phyloP scores from a whole-genome alignment of 2,329 filamentous ascomycete genomes.

The Nannizzia gypsea region DNA sequence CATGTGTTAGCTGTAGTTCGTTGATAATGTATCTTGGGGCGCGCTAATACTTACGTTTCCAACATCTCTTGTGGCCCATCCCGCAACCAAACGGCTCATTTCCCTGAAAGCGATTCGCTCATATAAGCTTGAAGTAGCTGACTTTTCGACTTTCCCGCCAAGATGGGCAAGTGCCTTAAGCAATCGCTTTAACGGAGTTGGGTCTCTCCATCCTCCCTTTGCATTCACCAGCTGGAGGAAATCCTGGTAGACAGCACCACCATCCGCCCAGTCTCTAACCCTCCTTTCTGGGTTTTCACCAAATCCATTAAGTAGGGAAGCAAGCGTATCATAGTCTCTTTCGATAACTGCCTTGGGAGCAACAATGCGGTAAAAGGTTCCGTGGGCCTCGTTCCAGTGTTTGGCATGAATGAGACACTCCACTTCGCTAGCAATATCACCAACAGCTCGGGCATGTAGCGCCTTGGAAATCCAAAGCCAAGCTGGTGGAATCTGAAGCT shows the following conservation, averaged over 20 bases:
- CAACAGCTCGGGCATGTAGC: conserved; percentile 62
- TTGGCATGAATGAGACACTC: conserved; percentile 67
- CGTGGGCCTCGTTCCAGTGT: conserved; percentile 69
- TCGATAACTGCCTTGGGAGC: conserved; percentile 74
- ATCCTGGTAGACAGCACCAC: conserved; percentile 67
- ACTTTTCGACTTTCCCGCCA: conserved; percentile 29
- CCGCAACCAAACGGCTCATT: conserved; percentile 64
- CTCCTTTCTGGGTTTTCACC: conserved; percentile 45
- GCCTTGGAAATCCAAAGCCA: conserved; percentile 89
- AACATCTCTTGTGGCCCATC: conserved; percentile 49
- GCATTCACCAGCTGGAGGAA: conserved; percentile 42
- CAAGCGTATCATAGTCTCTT: conserved; percentile 61
- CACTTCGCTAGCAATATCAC: conserved; percentile 60
- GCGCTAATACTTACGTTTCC: conserved; percentile 41
- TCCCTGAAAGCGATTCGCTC: conserved; percentile 67
- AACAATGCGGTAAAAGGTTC: conserved; percentile 66
- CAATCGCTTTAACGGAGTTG: conserved; percentile 32
- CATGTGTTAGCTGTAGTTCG: conserved; percentile 10
- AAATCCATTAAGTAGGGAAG: conserved; percentile 61
- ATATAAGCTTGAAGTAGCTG: conserved; percentile 36
- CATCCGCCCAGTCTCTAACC: conserved; percentile 63
- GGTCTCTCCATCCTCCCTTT: conserved; percentile 30
- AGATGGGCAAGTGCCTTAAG: conserved; percentile 38
- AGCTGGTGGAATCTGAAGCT: conserved; percentile 56
- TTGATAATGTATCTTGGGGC: neutral